phyloP scores from a whole-genome alignment of 176 grass and related monocot species.

The Tillandsia leiboldiana region DNA sequence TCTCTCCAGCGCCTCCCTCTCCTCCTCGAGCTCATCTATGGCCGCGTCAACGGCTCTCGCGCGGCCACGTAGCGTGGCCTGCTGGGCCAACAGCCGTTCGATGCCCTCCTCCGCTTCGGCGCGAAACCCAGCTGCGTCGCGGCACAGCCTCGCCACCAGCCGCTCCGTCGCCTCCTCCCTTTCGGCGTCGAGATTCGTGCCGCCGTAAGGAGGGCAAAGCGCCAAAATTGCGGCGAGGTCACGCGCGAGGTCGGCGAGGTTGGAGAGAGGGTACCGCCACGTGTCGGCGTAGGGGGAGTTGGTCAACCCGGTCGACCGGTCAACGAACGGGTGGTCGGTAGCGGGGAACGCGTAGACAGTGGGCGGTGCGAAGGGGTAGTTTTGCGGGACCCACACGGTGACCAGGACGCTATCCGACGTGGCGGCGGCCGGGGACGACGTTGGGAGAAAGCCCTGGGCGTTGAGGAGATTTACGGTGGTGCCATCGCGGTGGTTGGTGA shows the following conservation, averaged over 20 bases:
- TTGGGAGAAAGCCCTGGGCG: conserved; percentile 21
- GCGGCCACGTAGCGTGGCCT: conserved; percentile 5
- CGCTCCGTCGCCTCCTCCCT: conserved; percentile 6
- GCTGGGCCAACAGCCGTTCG: background rate
- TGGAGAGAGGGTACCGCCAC: conserved; percentile 24
- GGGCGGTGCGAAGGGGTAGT: conserved; percentile 16
- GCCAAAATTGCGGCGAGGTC: background rate
- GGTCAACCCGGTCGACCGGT: conserved; percentile 13
- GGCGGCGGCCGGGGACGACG: background rate
- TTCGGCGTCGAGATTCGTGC: background rate
- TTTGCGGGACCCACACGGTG: conserved; percentile 22
- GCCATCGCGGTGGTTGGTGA: conserved; percentile 22
- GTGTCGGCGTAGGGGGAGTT: conserved; percentile 11
- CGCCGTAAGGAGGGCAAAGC: background rate
- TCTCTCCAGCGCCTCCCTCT: conserved; percentile 15
- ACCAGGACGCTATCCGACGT: conserved; percentile 3
- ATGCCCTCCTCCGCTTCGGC: background rate
- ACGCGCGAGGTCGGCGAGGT: conserved; percentile 7
- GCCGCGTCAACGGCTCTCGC: background rate
- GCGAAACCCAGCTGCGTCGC: background rate
- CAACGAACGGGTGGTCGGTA: conserved; percentile 29
- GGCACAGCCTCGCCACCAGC: background rate
- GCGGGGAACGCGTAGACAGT: conserved; percentile 18
- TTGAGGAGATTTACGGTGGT: conserved; percentile 25
- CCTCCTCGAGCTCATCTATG: conserved; percentile 15